Evolutionary conservation across 2,329 filamentous ascomycete genomes (phyloP), one percentile per base, ranked within the genome.

Genomic region (Arachnomyces sp.): DNA sequence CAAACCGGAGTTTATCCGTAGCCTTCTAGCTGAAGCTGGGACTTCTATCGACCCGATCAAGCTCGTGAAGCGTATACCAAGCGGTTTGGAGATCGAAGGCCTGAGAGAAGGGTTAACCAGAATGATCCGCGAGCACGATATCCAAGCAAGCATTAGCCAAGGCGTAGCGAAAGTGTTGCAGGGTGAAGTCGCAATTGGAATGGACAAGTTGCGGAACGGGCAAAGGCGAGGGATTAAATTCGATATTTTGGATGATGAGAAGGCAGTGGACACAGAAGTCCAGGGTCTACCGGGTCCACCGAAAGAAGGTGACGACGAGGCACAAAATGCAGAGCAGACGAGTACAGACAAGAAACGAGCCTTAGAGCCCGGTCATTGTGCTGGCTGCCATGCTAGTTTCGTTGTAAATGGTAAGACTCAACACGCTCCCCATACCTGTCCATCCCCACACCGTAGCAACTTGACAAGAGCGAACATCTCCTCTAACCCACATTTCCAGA

Each of bases 121-220:
- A 42, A 88, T 98, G 70, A 84, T 98, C 59, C 83, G 90, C 52
- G 92, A 98, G 62, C 89, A 95, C 57, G 92, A 96, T 57, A 85
- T 98, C 33, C 92, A 96, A 65, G 80, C 86, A 57, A 92, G 84
- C 52, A 95, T 98, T 57, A 90, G 84, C 48, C 82, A 84, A 32
- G 92, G 92, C 1, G 92, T 93, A 3, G 89, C 92, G 1, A 78
- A 79, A 40, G 89, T 96, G 0, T 70, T 96, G 31, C 74, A 84
- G 37, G 87, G 89, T 42, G 92, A 98, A 63, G 90, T 98, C 1
- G 82, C 83, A 1, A 73, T 77, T 3, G 87, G 85, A 1, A 94
- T 96, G 75, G 82, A 82, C 37, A 80, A 79, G 3, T 69, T 96
- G 14, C 78, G 90, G 1, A 78, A 72, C 11, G 88, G 90, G 0